phyloP scores from a whole-genome alignment of 805 yeast species.

The Priceomyces medius region DNA sequence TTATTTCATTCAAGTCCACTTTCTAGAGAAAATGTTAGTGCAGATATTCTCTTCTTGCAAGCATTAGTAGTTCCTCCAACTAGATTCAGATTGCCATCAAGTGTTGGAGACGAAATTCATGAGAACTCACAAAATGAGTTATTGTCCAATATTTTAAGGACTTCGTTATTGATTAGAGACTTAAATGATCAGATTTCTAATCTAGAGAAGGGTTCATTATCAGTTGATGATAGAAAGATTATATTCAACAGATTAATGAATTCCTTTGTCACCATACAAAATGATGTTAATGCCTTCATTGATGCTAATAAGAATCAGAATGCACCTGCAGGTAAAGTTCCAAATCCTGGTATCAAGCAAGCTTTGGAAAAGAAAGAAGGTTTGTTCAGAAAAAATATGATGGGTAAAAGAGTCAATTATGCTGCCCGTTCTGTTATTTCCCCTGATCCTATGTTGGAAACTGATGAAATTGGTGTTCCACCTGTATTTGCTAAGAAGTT shows the following conservation, averaged over 20 bases:
- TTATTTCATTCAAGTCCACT: slow-evolving; percentile 83
- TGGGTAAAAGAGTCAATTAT: slow-evolving; percentile 99
- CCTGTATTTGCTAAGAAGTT: slow-evolving; percentile 95
- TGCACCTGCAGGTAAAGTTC: slow-evolving; percentile 61
- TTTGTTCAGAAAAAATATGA: slow-evolving; percentile 96
- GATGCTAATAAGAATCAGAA: slow-evolving; percentile 89
- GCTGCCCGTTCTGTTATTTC: slow-evolving; percentile 99
- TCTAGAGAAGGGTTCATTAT: slow-evolving; percentile 41
- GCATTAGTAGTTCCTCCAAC: slow-evolving; percentile 94
- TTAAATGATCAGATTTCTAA: slow-evolving; percentile 78
- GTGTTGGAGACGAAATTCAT: slow-evolving; percentile 93
- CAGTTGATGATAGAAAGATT: slow-evolving; percentile 67
- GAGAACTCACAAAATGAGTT: slow-evolving; percentile 92
- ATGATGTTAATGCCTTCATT: slow-evolving; percentile 89
- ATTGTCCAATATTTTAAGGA: slow-evolving; percentile 73
- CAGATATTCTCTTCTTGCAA: slow-evolving; percentile 89
- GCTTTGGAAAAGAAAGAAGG: slow-evolving; percentile 98
- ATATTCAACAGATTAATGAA: slow-evolving; percentile 91
- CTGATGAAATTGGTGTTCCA: slow-evolving; percentile 97
- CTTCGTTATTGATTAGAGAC: slow-evolving; percentile 81
- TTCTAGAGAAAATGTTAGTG: slow-evolving; percentile 44
- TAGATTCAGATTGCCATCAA: slow-evolving; percentile 93
- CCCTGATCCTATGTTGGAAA: slow-evolving; percentile 97
- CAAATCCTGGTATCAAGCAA: slow-evolving; percentile 95
- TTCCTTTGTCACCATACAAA: slow-evolving; percentile 90